Evolutionary conservation across 164 flowering plant species (phyloP).

Genomic region (Akebia trifoliata): DNA sequence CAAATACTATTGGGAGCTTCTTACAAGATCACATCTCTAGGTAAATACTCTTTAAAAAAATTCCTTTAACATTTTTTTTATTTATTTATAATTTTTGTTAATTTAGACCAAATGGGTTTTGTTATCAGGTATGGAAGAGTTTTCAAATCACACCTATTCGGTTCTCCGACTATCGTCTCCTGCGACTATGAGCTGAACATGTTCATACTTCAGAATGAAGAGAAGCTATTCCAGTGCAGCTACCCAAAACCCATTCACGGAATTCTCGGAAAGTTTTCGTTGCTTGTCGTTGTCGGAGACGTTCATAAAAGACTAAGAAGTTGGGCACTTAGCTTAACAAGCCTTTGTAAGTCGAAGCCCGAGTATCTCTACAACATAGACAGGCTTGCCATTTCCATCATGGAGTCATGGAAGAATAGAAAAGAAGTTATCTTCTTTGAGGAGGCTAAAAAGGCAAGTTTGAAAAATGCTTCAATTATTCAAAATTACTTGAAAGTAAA

Average conservation of each 20-base stretch:
- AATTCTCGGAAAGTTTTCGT: constrained; percentile 57
- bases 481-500: background rate
- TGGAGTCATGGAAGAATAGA: constrained; percentile 46
- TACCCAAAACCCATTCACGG: constrained; percentile 71
- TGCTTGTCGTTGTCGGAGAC: constrained; percentile 56
- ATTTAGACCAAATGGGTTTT: background rate
- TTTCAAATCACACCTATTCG: constrained; percentile 71
- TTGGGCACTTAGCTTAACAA: constrained; percentile 35
- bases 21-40: constrained; percentile 56
- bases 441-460: constrained; percentile 53
- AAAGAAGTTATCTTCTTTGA: constrained; percentile 35
- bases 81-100: background rate
- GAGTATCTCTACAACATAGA: constrained; percentile 43
- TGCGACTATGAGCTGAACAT: constrained; percentile 66
- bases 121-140: constrained; percentile 66
- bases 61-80: background rate
- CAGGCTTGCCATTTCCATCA: constrained; percentile 28
- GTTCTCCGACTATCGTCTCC: constrained; percentile 62
- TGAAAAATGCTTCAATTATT: background rate
- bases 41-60: constrained; percentile 27
- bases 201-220: constrained; percentile 79
- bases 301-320: constrained; percentile 55
- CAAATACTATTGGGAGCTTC: constrained; percentile 53
- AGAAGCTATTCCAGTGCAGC: constrained; percentile 50
- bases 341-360: constrained; percentile 31